These are phyloP conservation scores for Paraphoma chrysanthemicola DNA, from an alignment of 2,329 filamentous ascomycete genomes.

Conservation along the genomic window DNA sequence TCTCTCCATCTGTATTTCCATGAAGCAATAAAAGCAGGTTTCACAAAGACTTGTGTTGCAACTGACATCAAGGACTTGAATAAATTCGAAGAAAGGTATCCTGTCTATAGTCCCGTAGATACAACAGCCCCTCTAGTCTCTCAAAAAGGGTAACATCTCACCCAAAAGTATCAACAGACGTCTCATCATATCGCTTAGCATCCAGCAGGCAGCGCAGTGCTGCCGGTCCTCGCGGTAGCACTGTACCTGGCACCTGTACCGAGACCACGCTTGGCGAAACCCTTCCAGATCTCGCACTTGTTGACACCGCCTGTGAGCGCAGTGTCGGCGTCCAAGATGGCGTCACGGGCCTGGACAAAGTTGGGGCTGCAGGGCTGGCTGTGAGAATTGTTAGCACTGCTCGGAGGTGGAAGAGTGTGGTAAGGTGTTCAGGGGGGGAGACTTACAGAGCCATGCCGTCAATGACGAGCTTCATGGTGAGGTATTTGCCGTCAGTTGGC, in stretches of 20 bases:
- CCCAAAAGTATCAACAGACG: too few relatives aligned
- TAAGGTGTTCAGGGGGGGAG: neutral
- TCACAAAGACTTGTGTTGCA: too few relatives aligned
- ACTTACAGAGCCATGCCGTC: constrained; percentile 57
- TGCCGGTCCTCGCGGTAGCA: constrained; percentile 23
- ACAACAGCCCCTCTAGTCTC: too few relatives aligned
- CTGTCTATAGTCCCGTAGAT: too few relatives aligned
- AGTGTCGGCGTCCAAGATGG: constrained; percentile 63
- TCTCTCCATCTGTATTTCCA: too few relatives aligned
- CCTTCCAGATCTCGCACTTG: constrained; percentile 62
- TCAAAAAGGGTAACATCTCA: too few relatives aligned
- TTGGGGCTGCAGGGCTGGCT: constrained; percentile 63
- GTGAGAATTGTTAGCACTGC: neutral
- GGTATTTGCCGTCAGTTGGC: constrained; percentile 61
- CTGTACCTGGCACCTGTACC: constrained; percentile 46
- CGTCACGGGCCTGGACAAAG: constrained; percentile 61
- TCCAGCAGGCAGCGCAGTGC: constrained; percentile 28
- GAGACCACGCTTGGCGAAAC: constrained; percentile 64
- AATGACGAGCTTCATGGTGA: constrained; percentile 61
- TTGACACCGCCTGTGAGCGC: constrained; percentile 61
- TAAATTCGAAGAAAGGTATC: too few relatives aligned
- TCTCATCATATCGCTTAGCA: neutral
- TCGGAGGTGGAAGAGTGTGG: neutral
- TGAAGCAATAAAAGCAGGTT: too few relatives aligned
- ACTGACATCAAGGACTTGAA: too few relatives aligned